These are phyloP conservation scores for Talaromyces sp. DNA, from an alignment of 2,329 filamentous ascomycete genomes.

Conservation along the genomic window DNA sequence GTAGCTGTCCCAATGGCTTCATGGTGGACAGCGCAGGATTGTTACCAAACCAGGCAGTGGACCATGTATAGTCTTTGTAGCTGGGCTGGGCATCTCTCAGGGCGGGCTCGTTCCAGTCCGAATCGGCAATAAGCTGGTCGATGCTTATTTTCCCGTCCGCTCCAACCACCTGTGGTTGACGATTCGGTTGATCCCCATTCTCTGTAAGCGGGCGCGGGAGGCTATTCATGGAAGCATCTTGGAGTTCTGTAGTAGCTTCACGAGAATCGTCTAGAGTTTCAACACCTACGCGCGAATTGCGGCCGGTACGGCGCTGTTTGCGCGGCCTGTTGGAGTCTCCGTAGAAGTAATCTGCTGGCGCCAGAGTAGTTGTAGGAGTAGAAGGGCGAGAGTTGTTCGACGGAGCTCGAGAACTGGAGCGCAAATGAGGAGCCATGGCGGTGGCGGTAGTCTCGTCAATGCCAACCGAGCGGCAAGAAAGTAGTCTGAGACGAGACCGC, in stretches of 20 bases:
- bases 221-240: not conserved
- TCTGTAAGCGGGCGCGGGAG: not conserved
- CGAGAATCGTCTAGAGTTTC: constrained; percentile 21
- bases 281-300: constrained; percentile 26
- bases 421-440: constrained; percentile 36
- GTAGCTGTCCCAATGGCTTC: constrained; percentile 72
- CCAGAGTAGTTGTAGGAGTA: constrained; percentile 27
- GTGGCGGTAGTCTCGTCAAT: constrained; percentile 1
- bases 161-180: not conserved
- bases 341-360: constrained; percentile 23
- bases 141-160: constrained; percentile 15
- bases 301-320: constrained; percentile 33
- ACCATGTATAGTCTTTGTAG: constrained; percentile 64
- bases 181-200: constrained; percentile 6
- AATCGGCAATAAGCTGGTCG: constrained; percentile 15
- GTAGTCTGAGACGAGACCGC: constrained; percentile 7
- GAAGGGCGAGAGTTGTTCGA: constrained; percentile 33
- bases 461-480: constrained; percentile 10
- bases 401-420: constrained; percentile 31
- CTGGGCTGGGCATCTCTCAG: constrained; percentile 58
- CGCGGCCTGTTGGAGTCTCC: constrained; percentile 30
- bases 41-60: constrained; percentile 59
- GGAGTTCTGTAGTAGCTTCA: constrained; percentile 16
- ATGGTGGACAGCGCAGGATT: constrained; percentile 78
- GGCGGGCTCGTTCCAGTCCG: constrained; percentile 55